A percentile compares a stretch with the other conserved stretches of the same genome.
Conservation (phyloP, 106 monocot species). For the Dactylorhiza incarnata region DNA sequence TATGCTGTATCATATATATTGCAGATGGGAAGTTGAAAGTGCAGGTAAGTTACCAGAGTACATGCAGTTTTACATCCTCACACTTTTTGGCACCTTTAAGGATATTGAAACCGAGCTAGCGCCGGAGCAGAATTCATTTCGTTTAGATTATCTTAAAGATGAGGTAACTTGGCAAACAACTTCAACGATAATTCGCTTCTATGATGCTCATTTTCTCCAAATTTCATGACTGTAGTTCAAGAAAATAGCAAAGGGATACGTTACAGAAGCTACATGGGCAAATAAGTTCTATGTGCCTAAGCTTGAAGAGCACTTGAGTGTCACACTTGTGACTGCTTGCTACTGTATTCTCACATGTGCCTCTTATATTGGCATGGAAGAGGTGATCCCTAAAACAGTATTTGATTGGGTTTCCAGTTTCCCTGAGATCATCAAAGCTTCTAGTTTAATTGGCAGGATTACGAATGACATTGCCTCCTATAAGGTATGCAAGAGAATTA, state of each 20-base stretch:
- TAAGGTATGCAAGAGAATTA: constrained; percentile 3
- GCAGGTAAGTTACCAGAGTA: neutral
- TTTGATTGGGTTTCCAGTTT: neutral
- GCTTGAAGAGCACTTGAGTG: neutral
- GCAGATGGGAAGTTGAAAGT: neutral
- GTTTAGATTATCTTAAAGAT: neutral
- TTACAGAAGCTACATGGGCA: neutral
- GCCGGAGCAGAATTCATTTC: neutral
- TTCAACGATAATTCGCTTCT: too few relatives aligned
- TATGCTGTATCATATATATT: neutral
- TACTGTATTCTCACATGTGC: constrained; percentile 6
- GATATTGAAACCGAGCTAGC: neutral
- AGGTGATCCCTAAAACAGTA: neutral
- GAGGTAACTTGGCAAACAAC: neutral
- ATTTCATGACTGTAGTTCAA: neutral
- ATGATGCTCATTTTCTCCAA: too few relatives aligned
- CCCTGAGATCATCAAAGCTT: neutral
- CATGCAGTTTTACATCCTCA: neutral
- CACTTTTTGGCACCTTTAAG: neutral
- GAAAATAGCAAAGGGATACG: neutral
- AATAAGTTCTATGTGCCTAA: neutral
- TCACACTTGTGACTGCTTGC: neutral
- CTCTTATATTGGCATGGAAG: neutral
- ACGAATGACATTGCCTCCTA: neutral
- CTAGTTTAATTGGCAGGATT: constrained; percentile 1